phyloP scores from a whole-genome alignment of 2,329 filamentous ascomycete species.

The Arthrobotrys musiformis region DNA sequence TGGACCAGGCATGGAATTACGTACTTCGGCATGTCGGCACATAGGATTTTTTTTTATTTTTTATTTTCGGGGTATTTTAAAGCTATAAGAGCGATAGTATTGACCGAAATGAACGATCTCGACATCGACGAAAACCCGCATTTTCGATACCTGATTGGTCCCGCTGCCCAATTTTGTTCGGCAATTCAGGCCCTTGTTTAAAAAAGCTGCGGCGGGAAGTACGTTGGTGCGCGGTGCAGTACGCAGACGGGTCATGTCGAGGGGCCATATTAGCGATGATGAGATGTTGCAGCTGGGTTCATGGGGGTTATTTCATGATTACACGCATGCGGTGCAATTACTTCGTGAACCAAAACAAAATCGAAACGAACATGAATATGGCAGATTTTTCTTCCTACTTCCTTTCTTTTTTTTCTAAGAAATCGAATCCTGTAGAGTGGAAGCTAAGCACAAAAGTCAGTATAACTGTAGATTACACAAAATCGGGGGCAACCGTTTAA shows the following conservation, averaged over 20 bases:
- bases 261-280: background rate
- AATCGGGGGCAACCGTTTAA: background rate
- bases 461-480: background rate
- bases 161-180: background rate
- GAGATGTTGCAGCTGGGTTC: slow-evolving; percentile 4
- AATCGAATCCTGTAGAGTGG: background rate
- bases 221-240: background rate
- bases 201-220: background rate
- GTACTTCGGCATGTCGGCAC: background rate
- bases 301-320: slow-evolving; percentile 14
- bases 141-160: background rate
- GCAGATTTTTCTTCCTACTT: background rate
- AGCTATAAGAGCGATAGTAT: too few relatives aligned
- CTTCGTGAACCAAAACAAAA: slow-evolving; percentile 1
- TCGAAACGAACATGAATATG: background rate
- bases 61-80: background rate
- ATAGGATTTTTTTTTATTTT: background rate
- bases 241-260: background rate
- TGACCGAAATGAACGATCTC: background rate
- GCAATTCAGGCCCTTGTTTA: slow-evolving; percentile 3
- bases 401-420: background rate
- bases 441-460: too few relatives aligned
- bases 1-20: too few relatives aligned
- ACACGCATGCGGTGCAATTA: slow-evolving; percentile 12
- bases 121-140: background rate